phyloP scores from a whole-genome alignment of 2,329 filamentous ascomycete genomes.

The Aureobasidium melanogenum region DNA sequence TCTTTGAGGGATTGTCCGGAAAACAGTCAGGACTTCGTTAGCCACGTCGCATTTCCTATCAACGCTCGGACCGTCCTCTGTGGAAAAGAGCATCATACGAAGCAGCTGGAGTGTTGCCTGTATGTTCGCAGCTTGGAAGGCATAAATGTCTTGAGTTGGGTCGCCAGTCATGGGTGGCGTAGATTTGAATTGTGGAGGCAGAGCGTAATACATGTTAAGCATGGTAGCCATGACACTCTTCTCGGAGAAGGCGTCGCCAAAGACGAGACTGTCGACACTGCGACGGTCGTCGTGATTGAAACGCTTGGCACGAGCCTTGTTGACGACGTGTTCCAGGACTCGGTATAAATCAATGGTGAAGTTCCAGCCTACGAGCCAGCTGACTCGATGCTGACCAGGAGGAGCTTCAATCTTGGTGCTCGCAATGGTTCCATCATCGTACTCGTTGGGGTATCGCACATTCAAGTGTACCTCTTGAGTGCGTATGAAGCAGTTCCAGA shows the following conservation, averaged over 20 bases:
- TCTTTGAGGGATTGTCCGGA: constrained; percentile 34
- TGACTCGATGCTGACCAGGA: constrained; percentile 14
- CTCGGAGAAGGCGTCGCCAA: constrained; percentile 20
- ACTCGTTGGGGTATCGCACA: constrained; percentile 41
- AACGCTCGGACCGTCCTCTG: constrained; percentile 19
- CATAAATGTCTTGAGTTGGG: constrained; percentile 30
- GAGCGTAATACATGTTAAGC: constrained; percentile 21
- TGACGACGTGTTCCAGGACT: constrained; percentile 43
- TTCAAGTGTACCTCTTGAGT: constrained; percentile 38
- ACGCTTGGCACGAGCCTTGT: constrained; percentile 18
- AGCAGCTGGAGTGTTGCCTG: constrained; percentile 40
- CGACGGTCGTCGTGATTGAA: constrained; percentile 17
- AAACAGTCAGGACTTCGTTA: constrained; percentile 35
- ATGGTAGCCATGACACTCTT: constrained; percentile 23
- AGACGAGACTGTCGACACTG: constrained; percentile 18
- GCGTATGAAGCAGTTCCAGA: constrained; percentile 41
- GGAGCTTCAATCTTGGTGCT: constrained; percentile 16
- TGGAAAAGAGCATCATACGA: constrained; percentile 36
- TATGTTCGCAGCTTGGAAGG: constrained; percentile 45
- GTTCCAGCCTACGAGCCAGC: constrained; percentile 50
- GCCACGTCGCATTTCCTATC: constrained; percentile 39
- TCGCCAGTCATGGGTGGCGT: constrained; percentile 25
- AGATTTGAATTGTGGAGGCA: constrained; percentile 25
- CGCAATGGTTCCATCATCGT: constrained; percentile 39
- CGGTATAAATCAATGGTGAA: constrained; percentile 50